Conservation (phyloP, 1,284 basidiomycete genomes). For the Somion occarium region DNA sequence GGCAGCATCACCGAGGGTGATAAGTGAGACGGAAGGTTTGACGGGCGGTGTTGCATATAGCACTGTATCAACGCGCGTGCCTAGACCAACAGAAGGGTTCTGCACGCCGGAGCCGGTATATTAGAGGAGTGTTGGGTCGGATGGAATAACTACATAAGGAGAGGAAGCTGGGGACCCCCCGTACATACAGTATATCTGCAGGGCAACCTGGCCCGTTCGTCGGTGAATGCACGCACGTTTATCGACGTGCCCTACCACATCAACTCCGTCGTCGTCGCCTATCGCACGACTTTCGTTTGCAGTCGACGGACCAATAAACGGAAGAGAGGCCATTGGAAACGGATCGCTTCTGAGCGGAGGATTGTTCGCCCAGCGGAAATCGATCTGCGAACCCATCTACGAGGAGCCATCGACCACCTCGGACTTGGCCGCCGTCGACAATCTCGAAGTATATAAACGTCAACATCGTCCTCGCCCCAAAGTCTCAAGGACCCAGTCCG, state of each 20-base stretch:
- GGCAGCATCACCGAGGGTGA: no score
- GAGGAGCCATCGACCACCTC: conserved; percentile 31
- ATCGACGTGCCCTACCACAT: conserved; percentile 15
- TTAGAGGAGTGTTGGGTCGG: neutral
- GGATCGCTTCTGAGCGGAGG: neutral
- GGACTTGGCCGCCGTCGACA: conserved; percentile 21
- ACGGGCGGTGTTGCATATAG: neutral
- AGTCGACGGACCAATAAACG: neutral
- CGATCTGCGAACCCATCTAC: conserved; percentile 47
- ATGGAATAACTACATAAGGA: neutral
- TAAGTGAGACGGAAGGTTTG: no score
- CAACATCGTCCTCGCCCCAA: conserved; percentile 52
- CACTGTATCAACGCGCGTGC: neutral
- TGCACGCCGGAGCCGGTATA: neutral
- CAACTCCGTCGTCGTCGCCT: conserved; percentile 18
- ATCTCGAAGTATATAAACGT: conserved; percentile 37
- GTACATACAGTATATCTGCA: neutral
- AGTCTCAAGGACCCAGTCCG: conserved; percentile 41
- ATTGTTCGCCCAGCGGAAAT: conserved; percentile 21
- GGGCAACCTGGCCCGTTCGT: neutral
- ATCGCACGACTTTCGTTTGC: conserved; percentile 22
- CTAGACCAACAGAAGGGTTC: neutral
- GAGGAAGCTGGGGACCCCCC: neutral
- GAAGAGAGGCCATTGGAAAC: neutral
- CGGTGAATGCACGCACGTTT: conserved; percentile 30